Evolutionary conservation across 176 grass and related monocot genomes (phyloP), one percentile per base, ranked within the genome.

Genomic region (Tuctoria greenei): DNA sequence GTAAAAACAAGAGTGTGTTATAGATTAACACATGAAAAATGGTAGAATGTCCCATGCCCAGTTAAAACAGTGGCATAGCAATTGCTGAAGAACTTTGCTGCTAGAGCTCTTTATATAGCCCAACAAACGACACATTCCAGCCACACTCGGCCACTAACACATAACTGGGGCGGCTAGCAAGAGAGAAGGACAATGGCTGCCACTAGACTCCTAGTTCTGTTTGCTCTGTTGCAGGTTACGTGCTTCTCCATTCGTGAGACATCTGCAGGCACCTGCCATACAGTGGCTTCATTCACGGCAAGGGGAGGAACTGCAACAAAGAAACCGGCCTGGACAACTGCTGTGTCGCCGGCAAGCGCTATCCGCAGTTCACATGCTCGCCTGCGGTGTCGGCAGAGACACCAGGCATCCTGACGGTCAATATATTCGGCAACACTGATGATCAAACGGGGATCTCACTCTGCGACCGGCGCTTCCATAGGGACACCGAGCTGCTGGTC

Each of bases 321-420:
- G 42, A 46, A 24, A 65, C 26, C 13, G 35, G 75, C 9, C 12
- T 61, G 17, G 88, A 67, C 8, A 74, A 11, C 26, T 83, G 80
- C 60, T 88, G 85, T 27, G 38, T 71, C 43, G 28, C 56, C 0
- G 85, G 58, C 60, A 21, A 79, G 75, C 8, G 17, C 36, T 87
- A 87, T 11, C 23, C 71, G 1, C 73, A 44, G 67, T 87, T 71
- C 73, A 74, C 27, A 1, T 91, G 89, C 50, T 91, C 89, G 45
- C 89, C 89, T 14, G 55, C 71, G 13, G 89, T 91, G 24, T 77
- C 81, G 21, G 36, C 41, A 8, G 60, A 56, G 24, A 88, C 89
- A 1, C 0, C 13, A 8, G 85, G 85, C 21, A 66, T 31, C 74
- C 42, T 91, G 76, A 76, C 67, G 2, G 20, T n/a, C n/a, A n/a